phyloP scores from a whole-genome alignment of 116 monocot species.

The Cymodocea nodosa region DNA sequence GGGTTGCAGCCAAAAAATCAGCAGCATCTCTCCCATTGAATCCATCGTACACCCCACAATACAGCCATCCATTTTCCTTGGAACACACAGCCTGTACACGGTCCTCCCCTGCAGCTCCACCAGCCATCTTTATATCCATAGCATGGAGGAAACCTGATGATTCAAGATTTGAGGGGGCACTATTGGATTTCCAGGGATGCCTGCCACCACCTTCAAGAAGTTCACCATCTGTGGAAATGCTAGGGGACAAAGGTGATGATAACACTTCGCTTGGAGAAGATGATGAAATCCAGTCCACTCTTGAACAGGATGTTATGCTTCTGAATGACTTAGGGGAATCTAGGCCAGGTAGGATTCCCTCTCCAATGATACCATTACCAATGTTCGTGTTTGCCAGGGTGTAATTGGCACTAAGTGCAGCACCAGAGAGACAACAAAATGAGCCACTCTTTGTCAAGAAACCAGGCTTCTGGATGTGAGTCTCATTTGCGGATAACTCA shows the following conservation, averaged over 20 bases:
- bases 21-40: conserved; percentile 89
- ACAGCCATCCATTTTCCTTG: conserved; percentile 72
- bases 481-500: conserved; percentile 12
- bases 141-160: conserved; percentile 57
- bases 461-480: conserved; percentile 20
- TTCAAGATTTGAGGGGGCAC: conserved; percentile 30
- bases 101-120: conserved; percentile 90
- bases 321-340: conserved; percentile 79
- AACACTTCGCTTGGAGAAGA: conserved; percentile 25
- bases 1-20: conserved; percentile 65
- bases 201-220: conserved; percentile 16
- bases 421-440: conserved; percentile 78
- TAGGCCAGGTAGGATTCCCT: conserved; percentile 56
- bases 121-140: conserved; percentile 57
- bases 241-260: conserved; percentile 26
- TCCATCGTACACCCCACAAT: conserved; percentile 87
- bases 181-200: conserved; percentile 17
- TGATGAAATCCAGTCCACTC: conserved; percentile 28
- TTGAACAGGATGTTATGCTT: conserved; percentile 37
- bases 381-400: conserved; percentile 81
- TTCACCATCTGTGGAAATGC: conserved; percentile 27
- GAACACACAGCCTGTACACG: conserved; percentile 84
- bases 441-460: conserved; percentile 34
- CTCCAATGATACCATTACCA: conserved; percentile 47
- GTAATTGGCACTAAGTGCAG: conserved; percentile 75